Conservation (phyloP, 371 early-diverging fungal genomes). For the Basidiobolus heterosporus region DNA sequence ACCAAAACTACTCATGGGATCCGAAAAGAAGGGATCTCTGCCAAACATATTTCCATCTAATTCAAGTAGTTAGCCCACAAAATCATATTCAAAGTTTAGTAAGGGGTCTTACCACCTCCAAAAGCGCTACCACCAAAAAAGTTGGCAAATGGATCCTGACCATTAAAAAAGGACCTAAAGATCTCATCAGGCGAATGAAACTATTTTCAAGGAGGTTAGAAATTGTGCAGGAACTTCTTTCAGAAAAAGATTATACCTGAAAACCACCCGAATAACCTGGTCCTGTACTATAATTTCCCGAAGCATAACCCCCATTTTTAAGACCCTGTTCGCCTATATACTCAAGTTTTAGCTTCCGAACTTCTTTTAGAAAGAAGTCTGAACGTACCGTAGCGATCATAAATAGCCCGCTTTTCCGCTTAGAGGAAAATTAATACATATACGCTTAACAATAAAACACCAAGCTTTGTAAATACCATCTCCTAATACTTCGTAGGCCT, state of each 20-base stretch:
- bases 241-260: slow-evolving; percentile 14
- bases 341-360: too few species aligned
- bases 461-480: slow-evolving; percentile 22
- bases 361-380: too few species aligned
- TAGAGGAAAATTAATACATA: neutral
- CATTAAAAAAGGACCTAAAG: slow-evolving; percentile 24
- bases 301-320: slow-evolving; percentile 3
- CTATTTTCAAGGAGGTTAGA: slow-evolving; percentile 7
- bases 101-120: too few species aligned
- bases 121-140: slow-evolving; percentile 7
- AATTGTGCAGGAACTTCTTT: neutral
- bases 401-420: slow-evolving; percentile 4
- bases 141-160: slow-evolving; percentile 9
- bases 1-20: too few species aligned
- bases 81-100: too few species aligned
- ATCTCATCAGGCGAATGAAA: slow-evolving; percentile 29
- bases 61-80: too few species aligned
- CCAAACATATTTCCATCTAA: too few species aligned
- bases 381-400: slow-evolving; percentile 12
- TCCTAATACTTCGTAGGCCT: slow-evolving; percentile 33
- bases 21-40: too few species aligned
- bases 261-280: slow-evolving; percentile 3
- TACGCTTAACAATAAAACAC: neutral
- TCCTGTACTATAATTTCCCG: neutral
- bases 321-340: slow-evolving; percentile 6